A percentile compares a stretch with the other conserved stretches of the same genome.
Conservation (phyloP, 2,329 filamentous ascomycete genomes). For the Colletotrichum cuscutae region DNA sequence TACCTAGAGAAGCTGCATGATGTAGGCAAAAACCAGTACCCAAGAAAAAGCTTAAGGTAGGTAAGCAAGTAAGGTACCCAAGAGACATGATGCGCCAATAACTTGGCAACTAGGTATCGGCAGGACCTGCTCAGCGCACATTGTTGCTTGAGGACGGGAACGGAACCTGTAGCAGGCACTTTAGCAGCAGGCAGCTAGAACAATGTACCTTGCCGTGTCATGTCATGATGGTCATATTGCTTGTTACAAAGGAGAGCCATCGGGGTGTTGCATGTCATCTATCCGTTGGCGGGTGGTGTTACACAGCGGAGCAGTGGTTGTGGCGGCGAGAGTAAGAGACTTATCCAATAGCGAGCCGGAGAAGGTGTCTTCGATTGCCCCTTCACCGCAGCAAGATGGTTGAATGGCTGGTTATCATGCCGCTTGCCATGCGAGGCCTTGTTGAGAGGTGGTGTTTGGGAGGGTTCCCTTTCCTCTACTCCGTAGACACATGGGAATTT, state of each 20-base stretch:
- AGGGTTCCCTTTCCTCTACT: background rate
- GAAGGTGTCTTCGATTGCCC: background rate
- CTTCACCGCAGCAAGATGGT: background rate
- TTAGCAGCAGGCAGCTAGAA: background rate
- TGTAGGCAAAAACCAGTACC: background rate
- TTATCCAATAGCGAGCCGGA: background rate
- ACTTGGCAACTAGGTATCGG: background rate
- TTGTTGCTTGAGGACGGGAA: background rate
- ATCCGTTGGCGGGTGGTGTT: conserved; percentile 12
- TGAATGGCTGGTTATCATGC: background rate
- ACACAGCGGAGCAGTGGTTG: conserved; percentile 3
- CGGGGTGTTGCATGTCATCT: conserved; percentile 3
- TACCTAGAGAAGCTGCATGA: background rate
- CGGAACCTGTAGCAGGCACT: background rate
- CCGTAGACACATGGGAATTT: background rate
- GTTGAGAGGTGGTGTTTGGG: background rate
- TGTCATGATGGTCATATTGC: conserved; percentile 9
- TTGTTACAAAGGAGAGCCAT: conserved; percentile 21
- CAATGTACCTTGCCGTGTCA: conserved; percentile 18
- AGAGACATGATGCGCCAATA: background rate
- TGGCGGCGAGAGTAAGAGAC: background rate
- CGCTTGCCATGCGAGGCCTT: background rate
- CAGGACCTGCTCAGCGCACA: background rate
- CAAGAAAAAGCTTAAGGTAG: background rate
- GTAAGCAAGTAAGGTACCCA: background rate